Evolutionary conservation across 768 basidiomycete species (phyloP).

Genomic region (Lactarius pseudohatsudake): DNA sequence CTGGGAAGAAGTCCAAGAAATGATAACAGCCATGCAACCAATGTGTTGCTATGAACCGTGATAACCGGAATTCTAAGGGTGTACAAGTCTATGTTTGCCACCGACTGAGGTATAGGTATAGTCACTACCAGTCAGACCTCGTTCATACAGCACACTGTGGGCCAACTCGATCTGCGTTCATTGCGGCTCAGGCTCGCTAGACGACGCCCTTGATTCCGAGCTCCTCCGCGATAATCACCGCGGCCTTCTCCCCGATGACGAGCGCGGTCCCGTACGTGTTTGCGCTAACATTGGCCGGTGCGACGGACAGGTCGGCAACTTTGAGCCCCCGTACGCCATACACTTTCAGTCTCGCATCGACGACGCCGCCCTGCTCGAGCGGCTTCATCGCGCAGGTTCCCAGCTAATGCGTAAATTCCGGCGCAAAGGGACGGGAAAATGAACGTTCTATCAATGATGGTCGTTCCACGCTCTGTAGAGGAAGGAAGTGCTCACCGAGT

Average conservation of each 20-base stretch:
- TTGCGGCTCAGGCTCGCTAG: not conserved
- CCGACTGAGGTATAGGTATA: too few relatives aligned
- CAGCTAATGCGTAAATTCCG: conserved; percentile 34
- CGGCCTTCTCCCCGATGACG: conserved; percentile 58
- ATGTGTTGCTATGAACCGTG: too few relatives aligned
- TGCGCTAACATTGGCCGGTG: conserved; percentile 40
- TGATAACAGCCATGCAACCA: too few relatives aligned
- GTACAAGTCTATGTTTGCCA: too few relatives aligned
- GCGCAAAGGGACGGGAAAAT: too few relatives aligned
- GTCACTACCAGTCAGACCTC: too few relatives aligned
- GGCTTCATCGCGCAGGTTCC: conserved; percentile 71
- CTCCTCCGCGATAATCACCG: conserved; percentile 55
- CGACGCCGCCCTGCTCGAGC: conserved; percentile 55
- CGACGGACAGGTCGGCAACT: conserved; percentile 47
- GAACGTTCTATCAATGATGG: not conserved
- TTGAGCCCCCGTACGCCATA: conserved; percentile 59
- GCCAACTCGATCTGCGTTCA: not conserved
- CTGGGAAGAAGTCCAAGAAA: too few relatives aligned
- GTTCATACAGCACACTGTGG: too few relatives aligned
- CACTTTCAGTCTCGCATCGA: conserved; percentile 58
- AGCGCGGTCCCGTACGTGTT: conserved; percentile 45
- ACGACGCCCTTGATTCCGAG: conserved; percentile 34
- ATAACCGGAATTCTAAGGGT: too few relatives aligned
- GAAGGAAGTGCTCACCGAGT: conserved; percentile 34
- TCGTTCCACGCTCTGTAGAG: not conserved